Base-by-base conservation (phyloP, 2,329 filamentous ascomycete species). In the Myrmaecium sp. region DNA sequence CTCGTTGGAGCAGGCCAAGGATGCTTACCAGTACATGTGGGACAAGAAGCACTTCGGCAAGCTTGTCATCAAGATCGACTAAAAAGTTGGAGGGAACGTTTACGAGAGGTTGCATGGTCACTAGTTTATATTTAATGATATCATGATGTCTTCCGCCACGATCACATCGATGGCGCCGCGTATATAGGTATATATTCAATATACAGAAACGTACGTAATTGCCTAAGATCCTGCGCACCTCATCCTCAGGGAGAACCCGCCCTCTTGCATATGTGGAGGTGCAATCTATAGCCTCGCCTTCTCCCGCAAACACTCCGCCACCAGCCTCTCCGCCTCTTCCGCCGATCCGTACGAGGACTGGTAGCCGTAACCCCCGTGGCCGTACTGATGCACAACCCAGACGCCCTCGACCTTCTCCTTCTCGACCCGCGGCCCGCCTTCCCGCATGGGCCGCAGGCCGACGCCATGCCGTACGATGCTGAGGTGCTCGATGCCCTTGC, bases 391-490 rank as follows among this genome's bases (percentile, higher is more conserved):
- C 28, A 89, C 3, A 68, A 62, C 5, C 67, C 71, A 26, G 1
- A 46, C 34, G 5, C 32, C 38, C 35, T 63, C 55, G 23, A 81
- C 65, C 35, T 55, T 58, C 46, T 84, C 76, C 43, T 61, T 74
- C 52, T 91, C 82, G 9, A 92, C 57, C 30, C 83, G 64, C 12
- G 80, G 70, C 0, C 83, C 83, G 2, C 66, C 74, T 30, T 69
- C 62, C 27, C 84, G 61, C 44, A 74, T 68, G 4, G 84, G 84
- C 31, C 84, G 62, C 40, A 93, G 43, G 0, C 84, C 84, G 9
- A 92, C 83, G 4, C 72, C 77, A 46, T 93, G 83, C 11, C 82
- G 63, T 26, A 93, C 62, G 12, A 93, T 61, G 45, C 74, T 72
- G 34, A 93, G 49, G 12, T 65, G 74, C 45, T 81, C 68, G 14